Conservation (phyloP, 2,329 filamentous ascomycete genomes). For the Hyphodiscus sp. region DNA sequence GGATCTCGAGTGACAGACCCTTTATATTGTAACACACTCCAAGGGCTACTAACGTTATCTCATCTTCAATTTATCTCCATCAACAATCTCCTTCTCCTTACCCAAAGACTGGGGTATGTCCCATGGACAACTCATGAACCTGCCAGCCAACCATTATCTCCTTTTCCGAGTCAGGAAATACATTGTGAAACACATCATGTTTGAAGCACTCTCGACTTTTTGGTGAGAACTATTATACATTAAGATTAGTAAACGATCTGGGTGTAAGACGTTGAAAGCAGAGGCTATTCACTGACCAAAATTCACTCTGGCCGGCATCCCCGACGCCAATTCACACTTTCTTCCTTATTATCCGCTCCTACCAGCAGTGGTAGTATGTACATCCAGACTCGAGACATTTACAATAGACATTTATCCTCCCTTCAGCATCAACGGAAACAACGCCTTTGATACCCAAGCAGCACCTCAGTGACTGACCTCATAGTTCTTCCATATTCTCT, state of each 20-base stretch:
- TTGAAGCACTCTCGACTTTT: slow-evolving; percentile 36
- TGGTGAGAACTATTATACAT: slow-evolving; percentile 22
- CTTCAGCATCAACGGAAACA: slow-evolving; percentile 22
- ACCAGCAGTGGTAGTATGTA: slow-evolving; percentile 31
- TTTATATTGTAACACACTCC: too few species aligned
- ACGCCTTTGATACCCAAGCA: slow-evolving; percentile 13
- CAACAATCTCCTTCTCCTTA: slow-evolving; percentile 38
- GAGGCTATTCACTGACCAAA: slow-evolving; percentile 7
- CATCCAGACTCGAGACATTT: slow-evolving; percentile 41
- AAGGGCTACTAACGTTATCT: slow-evolving; percentile 15
- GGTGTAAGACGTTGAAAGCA: background rate
- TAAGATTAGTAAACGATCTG: background rate
- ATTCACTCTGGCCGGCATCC: slow-evolving; percentile 28
- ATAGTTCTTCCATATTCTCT: slow-evolving; percentile 17
- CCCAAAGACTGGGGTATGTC: slow-evolving; percentile 39
- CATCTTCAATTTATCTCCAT: slow-evolving; percentile 29
- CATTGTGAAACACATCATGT: slow-evolving; percentile 39
- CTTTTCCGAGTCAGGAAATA: slow-evolving; percentile 36
- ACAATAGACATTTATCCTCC: slow-evolving; percentile 38
- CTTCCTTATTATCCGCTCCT: slow-evolving; percentile 39
- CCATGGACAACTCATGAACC: slow-evolving; percentile 40
- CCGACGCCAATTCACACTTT: slow-evolving; percentile 38
- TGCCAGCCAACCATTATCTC: slow-evolving; percentile 40
- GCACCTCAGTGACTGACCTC: slow-evolving; percentile 20
- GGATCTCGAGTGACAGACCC: too few species aligned